Percentiles rank a stretch among this genome's conserved stretches.
Conservation (phyloP, 1,139 yeast genomes). For the Sugiyamaella grinbergsii region DNA sequence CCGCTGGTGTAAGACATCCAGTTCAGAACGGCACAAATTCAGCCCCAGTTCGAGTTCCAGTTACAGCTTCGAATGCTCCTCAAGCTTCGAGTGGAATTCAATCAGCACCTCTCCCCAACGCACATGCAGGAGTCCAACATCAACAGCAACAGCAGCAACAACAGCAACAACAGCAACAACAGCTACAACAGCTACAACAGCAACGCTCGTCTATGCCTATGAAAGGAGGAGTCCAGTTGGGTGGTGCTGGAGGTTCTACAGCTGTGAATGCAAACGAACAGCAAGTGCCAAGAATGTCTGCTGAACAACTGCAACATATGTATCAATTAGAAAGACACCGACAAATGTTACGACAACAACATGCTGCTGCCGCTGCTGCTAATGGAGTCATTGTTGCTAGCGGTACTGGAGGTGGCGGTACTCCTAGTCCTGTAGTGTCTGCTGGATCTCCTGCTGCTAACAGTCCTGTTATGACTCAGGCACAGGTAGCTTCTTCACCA, state of each 20-base stretch:
- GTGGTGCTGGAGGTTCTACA: background rate
- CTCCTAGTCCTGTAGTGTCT: constrained; percentile 21
- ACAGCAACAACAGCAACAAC: background rate
- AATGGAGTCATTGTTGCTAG: constrained; percentile 24
- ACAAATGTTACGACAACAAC: constrained; percentile 30
- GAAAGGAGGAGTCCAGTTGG: background rate
- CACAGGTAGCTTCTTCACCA: constrained; percentile 12
- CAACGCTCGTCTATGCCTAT: background rate
- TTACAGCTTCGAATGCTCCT: constrained; percentile 17
- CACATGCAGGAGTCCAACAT: constrained; percentile 18
- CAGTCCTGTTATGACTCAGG: constrained; percentile 12
- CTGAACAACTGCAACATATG: constrained; percentile 30
- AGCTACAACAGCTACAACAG: constrained; percentile 18
- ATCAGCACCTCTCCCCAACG: constrained; percentile 12
- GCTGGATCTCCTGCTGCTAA: constrained; percentile 4
- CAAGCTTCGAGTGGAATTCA: constrained; percentile 19
- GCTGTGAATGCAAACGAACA: constrained; percentile 20
- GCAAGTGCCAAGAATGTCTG: constrained; percentile 34
- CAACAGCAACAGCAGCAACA: constrained; percentile 25
- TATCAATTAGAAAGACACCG: constrained; percentile 27
- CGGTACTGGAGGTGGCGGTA: constrained; percentile 32
- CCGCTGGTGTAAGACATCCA: constrained; percentile 17
- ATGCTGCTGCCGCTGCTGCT: constrained; percentile 16
- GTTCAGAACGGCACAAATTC: constrained; percentile 4
- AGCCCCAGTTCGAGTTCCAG: constrained; percentile 17